A percentile compares a stretch with the other conserved stretches of the same genome.
These are phyloP conservation scores for Arthroderma sp. DNA, from an alignment of 2,329 filamentous ascomycete genomes.

Conservation along the genomic window DNA sequence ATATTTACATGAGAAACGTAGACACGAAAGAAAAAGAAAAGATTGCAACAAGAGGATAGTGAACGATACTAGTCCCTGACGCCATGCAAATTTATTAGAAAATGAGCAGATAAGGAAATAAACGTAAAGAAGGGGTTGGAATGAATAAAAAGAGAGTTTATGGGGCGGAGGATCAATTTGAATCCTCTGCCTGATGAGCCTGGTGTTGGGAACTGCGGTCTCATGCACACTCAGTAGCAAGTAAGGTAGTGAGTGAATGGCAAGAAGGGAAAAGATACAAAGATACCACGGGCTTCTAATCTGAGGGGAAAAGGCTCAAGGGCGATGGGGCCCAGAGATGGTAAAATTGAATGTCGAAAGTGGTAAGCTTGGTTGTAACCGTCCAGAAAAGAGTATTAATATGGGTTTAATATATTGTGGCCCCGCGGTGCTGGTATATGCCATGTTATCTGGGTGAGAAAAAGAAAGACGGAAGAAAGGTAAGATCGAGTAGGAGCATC, in stretches of 20 bases:
- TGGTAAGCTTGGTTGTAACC: neutral
- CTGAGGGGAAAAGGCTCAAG: neutral
- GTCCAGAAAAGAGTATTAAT: neutral
- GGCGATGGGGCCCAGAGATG: neutral
- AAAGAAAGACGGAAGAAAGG: neutral
- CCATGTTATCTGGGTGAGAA: neutral
- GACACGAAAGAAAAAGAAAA: neutral
- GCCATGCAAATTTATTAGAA: conserved; percentile 2
- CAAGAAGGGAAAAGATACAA: neutral
- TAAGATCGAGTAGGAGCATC: neutral
- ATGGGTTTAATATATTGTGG: neutral
- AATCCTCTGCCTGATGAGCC: neutral
- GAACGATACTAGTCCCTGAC: neutral
- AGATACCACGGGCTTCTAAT: neutral
- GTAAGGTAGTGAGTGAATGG: neutral
- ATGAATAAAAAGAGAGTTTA: neutral
- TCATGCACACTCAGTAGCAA: neutral
- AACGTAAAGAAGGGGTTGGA: neutral
- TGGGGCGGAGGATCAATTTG: neutral
- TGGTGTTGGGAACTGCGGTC: neutral
- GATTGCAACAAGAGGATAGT: neutral
- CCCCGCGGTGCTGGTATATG: neutral
- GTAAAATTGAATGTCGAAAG: neutral
- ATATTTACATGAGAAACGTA: conserved; percentile 1
- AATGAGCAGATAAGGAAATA: neutral